These are phyloP conservation scores for Talaromyces liani DNA, from an alignment of 495 filamentous ascomycete genomes.

Conservation along the genomic window DNA sequence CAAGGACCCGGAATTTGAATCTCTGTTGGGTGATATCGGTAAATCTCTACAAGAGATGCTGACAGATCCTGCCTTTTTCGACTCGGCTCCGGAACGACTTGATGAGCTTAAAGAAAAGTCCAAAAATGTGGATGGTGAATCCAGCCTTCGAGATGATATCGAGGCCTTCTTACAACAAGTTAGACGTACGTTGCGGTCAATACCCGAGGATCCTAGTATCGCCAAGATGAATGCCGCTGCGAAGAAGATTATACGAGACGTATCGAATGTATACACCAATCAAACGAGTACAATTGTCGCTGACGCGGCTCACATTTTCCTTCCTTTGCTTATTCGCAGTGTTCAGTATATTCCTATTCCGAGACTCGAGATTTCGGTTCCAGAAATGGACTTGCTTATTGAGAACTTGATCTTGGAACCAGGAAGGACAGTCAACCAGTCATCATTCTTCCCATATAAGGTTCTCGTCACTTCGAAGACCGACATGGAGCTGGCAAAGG, in stretches of 20 bases:
- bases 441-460: constrained; percentile 83
- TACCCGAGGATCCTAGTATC: constrained; percentile 63
- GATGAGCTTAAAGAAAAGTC: constrained; percentile 62
- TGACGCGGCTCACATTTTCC: constrained; percentile 68
- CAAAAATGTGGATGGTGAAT: constrained; percentile 53
- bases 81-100: constrained; percentile 61
- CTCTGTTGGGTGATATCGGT: constrained; percentile 62
- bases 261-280: constrained; percentile 51
- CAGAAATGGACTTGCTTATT: constrained; percentile 74
- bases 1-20: constrained; percentile 77
- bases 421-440: constrained; percentile 72
- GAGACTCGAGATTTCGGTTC: constrained; percentile 74
- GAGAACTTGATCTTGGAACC: constrained; percentile 91
- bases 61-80: constrained; percentile 80
- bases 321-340: constrained; percentile 66
- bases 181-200: constrained; percentile 56
- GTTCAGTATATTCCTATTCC: constrained; percentile 86
- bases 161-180: constrained; percentile 64
- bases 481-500: constrained; percentile 77
- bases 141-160: constrained; percentile 62
- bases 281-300: constrained; percentile 61
- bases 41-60: constrained; percentile 70
- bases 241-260: constrained; percentile 54
- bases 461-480: constrained; percentile 77
- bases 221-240: constrained; percentile 58